These are phyloP conservation scores for Solanum appendiculatum DNA, from an alignment of 257 asterid species.

Conservation along the genomic window DNA sequence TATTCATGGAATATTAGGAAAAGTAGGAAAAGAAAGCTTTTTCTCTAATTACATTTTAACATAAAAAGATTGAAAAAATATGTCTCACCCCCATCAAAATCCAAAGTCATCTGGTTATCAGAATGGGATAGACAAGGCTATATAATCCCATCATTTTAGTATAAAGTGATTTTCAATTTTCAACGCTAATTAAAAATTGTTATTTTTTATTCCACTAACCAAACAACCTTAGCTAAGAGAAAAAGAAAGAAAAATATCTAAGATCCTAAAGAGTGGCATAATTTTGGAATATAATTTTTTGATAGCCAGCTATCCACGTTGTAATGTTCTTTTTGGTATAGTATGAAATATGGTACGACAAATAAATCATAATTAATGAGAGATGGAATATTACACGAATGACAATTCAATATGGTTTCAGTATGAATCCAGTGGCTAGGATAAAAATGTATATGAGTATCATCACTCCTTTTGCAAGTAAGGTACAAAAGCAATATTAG, in stretches of 20 bases:
- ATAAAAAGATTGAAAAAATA: background rate
- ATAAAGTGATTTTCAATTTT: background rate
- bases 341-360: background rate
- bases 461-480: background rate
- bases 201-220: background rate
- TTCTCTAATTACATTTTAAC: background rate
- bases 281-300: background rate
- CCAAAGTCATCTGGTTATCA: background rate
- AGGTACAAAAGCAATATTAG: conserved; percentile 8
- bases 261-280: background rate
- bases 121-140: background rate
- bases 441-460: background rate
- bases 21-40: background rate
- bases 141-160: too few relatives aligned
- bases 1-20: background rate
- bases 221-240: background rate
- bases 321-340: background rate
- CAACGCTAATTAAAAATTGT: background rate
- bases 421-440: conserved; percentile 9
- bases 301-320: background rate
- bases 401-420: background rate
- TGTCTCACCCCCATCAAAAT: background rate
- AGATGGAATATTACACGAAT: background rate
- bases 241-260: background rate
- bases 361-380: background rate